A percentile compares a stretch with the other conserved stretches of the same genome.
Evolutionary conservation across 164 flowering plant genomes (phyloP).

Genomic region (Vitis labrusca): DNA sequence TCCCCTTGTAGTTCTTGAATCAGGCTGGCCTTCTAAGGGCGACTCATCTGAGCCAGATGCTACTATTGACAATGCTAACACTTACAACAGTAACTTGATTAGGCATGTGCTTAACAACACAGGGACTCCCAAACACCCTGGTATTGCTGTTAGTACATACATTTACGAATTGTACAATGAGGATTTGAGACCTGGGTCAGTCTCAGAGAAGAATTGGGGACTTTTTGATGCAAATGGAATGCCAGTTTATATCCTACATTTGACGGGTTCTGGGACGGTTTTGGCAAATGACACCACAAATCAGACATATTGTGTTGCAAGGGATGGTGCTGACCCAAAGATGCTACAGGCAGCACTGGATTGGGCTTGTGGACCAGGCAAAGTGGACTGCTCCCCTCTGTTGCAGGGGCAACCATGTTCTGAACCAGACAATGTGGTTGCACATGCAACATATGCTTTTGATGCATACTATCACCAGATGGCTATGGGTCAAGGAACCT

Average conservation of each 20-base stretch:
- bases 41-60: constrained; percentile 72
- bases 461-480: constrained; percentile 70
- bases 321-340: constrained; percentile 64
- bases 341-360: constrained; percentile 86
- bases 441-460: constrained; percentile 86
- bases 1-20: constrained; percentile 66
- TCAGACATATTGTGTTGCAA: constrained; percentile 73
- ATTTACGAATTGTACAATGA: constrained; percentile 94
- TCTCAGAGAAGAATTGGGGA: constrained; percentile 94
- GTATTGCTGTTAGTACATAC: constrained; percentile 73
- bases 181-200: constrained; percentile 64
- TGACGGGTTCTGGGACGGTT: constrained; percentile 73
- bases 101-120: constrained; percentile 75
- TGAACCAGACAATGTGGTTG: constrained; percentile 68
- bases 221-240: constrained; percentile 68
- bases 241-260: constrained; percentile 62
- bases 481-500: constrained; percentile 67
- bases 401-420: constrained; percentile 79
- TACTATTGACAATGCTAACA: constrained; percentile 74
- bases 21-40: constrained; percentile 93
- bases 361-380: constrained; percentile 98
- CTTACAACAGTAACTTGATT: constrained; percentile 81
- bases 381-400: constrained; percentile 74
- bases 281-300: constrained; percentile 89
- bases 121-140: constrained; percentile 91